Base-by-base conservation (phyloP, 805 yeast genomes). In the Schwanniomyces sp. region DNA sequence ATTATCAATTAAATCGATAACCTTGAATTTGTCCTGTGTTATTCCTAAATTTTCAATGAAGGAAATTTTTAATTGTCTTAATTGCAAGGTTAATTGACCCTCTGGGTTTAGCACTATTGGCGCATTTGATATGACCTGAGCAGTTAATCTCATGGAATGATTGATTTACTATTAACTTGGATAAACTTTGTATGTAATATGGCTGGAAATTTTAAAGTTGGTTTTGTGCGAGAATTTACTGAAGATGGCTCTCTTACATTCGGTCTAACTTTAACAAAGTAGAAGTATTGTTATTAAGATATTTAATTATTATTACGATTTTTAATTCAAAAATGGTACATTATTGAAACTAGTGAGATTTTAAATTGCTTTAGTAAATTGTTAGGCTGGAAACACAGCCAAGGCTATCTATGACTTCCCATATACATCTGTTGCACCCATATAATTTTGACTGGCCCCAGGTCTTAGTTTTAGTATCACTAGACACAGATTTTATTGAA, bases 1-100 rank as follows among this genome's bases (percentile, higher is more conserved):
- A 64, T 92, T 92, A 58, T 86, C 84, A 0, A 92, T 81, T 28
- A 92, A 60, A 62, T 92, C 97, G 2, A 92, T 65, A 12, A 76
- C 80, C 50, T 76, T 84, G 61, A 66, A 67, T 38, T 54, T 55
- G 48, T 66, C 64, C 34, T 61, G 56, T 9, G 69, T 59, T 34
- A 56, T 53, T 7, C 66, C 66, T 24, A 73, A 58, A 46, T 68
- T 71, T 46, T 73, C 78, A 28, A 74, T 58, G 46, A 48, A 60
- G 4, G 68, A 63, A 5, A 72, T 59, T 28, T 64, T 64, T 21
- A 61, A 57, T 50, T 57, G 54, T 37, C 78, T 62, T 44, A 74
- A 61, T 50, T 59, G 68, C 16, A 74, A 57, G 2, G 72, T 67
- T 34, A 63, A 55, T 46, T 66, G 57, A 3, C 69, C 69, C 44